These are phyloP conservation scores for Peribolospora kevripleyi DNA, from an alignment of 768 basidiomycete species.

Conservation along the genomic window DNA sequence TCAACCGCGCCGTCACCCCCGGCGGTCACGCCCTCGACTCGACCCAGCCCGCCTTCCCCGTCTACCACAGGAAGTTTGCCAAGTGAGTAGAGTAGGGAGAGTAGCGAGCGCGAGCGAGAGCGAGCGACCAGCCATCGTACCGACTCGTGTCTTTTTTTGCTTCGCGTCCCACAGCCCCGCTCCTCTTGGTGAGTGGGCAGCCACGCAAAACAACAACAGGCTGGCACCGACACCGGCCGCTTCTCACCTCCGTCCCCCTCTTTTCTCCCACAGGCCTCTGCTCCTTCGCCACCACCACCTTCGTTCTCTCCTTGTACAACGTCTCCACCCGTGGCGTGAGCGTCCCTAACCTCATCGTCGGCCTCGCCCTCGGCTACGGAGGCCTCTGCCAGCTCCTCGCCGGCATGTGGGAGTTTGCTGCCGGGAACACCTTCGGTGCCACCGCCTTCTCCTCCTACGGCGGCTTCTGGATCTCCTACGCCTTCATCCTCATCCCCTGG, in stretches of 20 bases:
- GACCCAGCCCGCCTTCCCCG: slow-evolving; percentile 15
- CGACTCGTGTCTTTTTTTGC: neutral
- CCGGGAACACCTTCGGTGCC: slow-evolving; percentile 21
- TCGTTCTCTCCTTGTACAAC: slow-evolving; percentile 19
- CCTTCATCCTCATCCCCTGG: slow-evolving; percentile 42
- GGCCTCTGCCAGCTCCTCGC: slow-evolving; percentile 12
- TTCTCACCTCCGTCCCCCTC: too few species aligned
- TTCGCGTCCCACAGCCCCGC: slow-evolving; percentile 14
- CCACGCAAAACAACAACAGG: slow-evolving; percentile 1
- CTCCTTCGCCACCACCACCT: slow-evolving; percentile 18
- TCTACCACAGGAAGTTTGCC: slow-evolving; percentile 15
- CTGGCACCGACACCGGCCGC: neutral
- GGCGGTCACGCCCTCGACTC: slow-evolving; percentile 18
- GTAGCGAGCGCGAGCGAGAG: neutral
- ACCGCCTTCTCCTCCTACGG: slow-evolving; percentile 56
- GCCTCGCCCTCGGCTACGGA: slow-evolving; percentile 8
- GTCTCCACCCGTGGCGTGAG: slow-evolving; percentile 13
- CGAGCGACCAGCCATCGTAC: neutral
- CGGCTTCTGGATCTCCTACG: slow-evolving; percentile 72
- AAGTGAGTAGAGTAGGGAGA: neutral
- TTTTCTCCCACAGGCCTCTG: neutral
- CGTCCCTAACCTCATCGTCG: slow-evolving; percentile 9
- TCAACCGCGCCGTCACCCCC: slow-evolving; percentile 16
- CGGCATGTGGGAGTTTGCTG: slow-evolving; percentile 19
- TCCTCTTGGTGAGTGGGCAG: slow-evolving; percentile 15